These are phyloP conservation scores for Aspergillus campestris DNA, from an alignment of 495 filamentous ascomycete genomes.

Conservation along the genomic window DNA sequence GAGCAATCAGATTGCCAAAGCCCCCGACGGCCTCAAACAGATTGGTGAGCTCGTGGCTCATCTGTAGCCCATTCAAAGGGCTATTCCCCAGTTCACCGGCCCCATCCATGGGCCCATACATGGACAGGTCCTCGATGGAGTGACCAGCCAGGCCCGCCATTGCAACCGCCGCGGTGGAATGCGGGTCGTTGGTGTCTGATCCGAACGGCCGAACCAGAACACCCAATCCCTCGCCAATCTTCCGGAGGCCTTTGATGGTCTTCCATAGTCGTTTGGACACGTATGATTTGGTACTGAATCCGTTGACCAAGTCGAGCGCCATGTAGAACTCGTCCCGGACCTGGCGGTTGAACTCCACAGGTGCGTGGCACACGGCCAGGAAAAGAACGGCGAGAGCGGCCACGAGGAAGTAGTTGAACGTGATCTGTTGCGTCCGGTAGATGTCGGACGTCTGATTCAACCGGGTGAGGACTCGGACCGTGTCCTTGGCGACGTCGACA, in stretches of 20 bases:
- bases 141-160: conserved; percentile 71
- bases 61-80: conserved; percentile 52
- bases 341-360: conserved; percentile 60
- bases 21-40: conserved; percentile 65
- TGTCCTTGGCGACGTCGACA: conserved; percentile 72
- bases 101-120: conserved; percentile 41
- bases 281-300: conserved; percentile 68
- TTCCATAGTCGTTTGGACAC: conserved; percentile 76
- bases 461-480: conserved; percentile 62
- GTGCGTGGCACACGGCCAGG: conserved; percentile 74
- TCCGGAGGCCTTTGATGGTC: conserved; percentile 70
- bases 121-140: conserved; percentile 50
- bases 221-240: conserved; percentile 70
- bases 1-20: conserved; percentile 38
- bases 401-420: conserved; percentile 82
- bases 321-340: conserved; percentile 83
- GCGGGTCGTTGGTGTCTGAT: conserved; percentile 42
- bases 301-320: conserved; percentile 74
- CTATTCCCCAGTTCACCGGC: conserved; percentile 48
- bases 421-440: conserved; percentile 70
- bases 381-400: conserved; percentile 75
- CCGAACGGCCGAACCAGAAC: conserved; percentile 45
- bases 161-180: conserved; percentile 59
- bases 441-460: conserved; percentile 75
- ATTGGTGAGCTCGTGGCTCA: conserved; percentile 56